Conservation (phyloP, 768 basidiomycete species). For the Cystofilobasidium ferigula region DNA sequence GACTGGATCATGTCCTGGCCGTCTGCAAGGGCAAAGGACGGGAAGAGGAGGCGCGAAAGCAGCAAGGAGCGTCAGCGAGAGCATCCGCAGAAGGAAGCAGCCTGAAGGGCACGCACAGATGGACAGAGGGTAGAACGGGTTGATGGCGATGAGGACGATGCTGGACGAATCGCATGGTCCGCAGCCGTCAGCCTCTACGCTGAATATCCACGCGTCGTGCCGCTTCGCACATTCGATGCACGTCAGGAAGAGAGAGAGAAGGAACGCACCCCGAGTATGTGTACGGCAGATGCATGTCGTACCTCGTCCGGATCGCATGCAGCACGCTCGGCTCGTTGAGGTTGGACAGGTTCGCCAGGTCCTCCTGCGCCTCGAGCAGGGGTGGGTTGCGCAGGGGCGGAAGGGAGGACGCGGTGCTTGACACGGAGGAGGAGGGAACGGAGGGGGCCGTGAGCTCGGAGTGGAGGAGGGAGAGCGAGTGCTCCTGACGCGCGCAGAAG, state of each 20-base stretch:
- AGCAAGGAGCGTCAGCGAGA: background rate
- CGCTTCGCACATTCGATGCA: no score
- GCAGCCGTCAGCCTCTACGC: no score
- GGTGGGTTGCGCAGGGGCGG: constrained; percentile 96
- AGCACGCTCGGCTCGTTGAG: constrained; percentile 76
- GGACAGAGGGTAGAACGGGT: constrained; percentile 94
- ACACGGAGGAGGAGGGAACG: background rate
- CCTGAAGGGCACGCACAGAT: constrained; percentile 45
- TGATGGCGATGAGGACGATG: constrained; percentile 66
- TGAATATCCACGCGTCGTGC: no score
- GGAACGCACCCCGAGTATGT: constrained; percentile 71
- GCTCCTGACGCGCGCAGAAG: background rate
- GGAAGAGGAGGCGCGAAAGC: no score
- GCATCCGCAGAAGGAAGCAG: background rate
- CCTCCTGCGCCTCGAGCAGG: constrained; percentile 88
- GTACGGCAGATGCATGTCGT: constrained; percentile 93
- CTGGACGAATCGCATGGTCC: no score
- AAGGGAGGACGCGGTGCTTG: constrained; percentile 41
- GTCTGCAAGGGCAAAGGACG: no score
- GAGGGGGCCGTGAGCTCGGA: background rate
- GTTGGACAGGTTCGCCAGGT: constrained; percentile 93
- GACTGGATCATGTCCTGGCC: constrained; percentile 95
- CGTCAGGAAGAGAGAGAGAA: background rate
- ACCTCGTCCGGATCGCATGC: constrained; percentile 25
- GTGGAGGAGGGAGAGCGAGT: background rate